Conservation (phyloP, 106 monocot species). For the Chionographis japonica region DNA sequence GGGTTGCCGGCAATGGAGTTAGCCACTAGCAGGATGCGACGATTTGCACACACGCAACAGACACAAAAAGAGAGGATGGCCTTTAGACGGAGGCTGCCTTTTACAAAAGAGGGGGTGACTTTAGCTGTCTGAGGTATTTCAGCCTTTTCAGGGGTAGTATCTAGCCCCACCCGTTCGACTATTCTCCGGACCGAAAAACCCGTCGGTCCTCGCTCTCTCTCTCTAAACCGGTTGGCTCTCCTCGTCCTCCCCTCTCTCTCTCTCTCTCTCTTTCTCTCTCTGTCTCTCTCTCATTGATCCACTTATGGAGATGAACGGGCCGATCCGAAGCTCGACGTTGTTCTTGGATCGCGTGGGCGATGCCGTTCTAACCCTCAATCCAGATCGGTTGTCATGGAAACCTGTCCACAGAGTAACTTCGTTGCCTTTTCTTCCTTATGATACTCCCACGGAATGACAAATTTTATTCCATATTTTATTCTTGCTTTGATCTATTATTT, state of each 20-base stretch:
- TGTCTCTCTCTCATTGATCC: neutral
- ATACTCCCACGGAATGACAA: neutral
- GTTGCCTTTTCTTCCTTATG: neutral
- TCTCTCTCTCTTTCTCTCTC: no score
- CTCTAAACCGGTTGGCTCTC: conserved; percentile 9
- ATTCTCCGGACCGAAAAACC: neutral
- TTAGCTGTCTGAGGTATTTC: no score
- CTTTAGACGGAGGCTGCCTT: neutral
- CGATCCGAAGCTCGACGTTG: conserved; percentile 26
- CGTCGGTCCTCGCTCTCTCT: neutral
- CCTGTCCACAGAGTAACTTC: conserved; percentile 25
- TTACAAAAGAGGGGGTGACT: no score
- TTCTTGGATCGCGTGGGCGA: conserved; percentile 66
- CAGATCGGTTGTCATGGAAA: conserved; percentile 51
- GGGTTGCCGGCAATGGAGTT: conserved; percentile 11
- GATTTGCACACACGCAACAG: neutral
- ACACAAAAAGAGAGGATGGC: neutral
- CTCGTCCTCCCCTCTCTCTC: neutral
- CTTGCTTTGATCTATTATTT: neutral
- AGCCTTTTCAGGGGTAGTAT: no score
- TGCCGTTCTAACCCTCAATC: conserved; percentile 33
- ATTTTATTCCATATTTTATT: neutral
- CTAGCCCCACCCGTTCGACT: neutral
- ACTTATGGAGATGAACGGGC: conserved; percentile 18
- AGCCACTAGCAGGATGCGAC: conserved; percentile 1